Evolutionary conservation across 2,329 filamentous ascomycete species (phyloP).

Genomic region (Sarocladium oryzae): DNA sequence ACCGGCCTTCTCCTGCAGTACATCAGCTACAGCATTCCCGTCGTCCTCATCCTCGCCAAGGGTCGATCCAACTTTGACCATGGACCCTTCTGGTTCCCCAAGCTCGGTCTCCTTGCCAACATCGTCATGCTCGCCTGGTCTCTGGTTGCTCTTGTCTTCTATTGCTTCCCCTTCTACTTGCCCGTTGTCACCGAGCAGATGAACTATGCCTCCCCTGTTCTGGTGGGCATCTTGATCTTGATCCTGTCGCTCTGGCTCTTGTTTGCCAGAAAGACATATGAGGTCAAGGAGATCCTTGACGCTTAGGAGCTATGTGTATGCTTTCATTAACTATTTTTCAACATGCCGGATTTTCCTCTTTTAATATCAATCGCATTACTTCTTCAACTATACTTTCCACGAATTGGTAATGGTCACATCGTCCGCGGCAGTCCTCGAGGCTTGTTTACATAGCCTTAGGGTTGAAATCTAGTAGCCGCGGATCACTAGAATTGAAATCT

Average conservation of each 20-base stretch:
- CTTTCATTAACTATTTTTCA: no score
- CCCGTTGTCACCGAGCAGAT: constrained; percentile 16
- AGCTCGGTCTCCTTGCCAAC: constrained; percentile 19
- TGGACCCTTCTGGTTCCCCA: constrained; percentile 22
- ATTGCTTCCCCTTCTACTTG: constrained; percentile 21
- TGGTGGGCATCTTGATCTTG: constrained; percentile 11
- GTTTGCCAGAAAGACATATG: constrained; percentile 18
- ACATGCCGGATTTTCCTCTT: no score
- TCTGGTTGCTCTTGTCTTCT: constrained; percentile 18
- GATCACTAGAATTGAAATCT: no score
- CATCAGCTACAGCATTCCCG: constrained; percentile 21
- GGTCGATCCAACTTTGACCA: constrained; percentile 20
- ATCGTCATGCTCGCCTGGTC: constrained; percentile 19
- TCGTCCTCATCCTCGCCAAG: constrained; percentile 16
- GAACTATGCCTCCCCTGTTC: constrained; percentile 21
- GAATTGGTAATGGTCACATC: no score
- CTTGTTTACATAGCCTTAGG: no score
- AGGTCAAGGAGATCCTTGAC: constrained; percentile 13
- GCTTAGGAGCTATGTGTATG: no score
- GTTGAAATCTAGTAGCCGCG: no score
- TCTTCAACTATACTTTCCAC: no score
- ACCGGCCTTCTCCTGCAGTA: constrained; percentile 20
- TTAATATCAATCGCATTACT: no score
- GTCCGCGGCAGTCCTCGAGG: no score
- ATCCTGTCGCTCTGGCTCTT: constrained; percentile 16